Percentiles rank a stretch among this genome's conserved stretches.
Conservation (phyloP, 164 flowering plant species). For the Vitis vinifera region ASM3070453v1 NC_081811.1:6508501-6509000, state of each 20-base stretch:
- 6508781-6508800: no score
- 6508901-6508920: no score
- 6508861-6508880: no score
- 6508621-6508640: constrained; percentile 24
- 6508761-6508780: neutral
- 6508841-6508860: no score
- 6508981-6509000: no score
- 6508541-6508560: neutral
- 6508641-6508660: constrained; percentile 13
- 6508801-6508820: no score
- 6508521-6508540: neutral
- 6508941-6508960: no score
- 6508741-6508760: no score
- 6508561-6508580: neutral
- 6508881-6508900: no score
- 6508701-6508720: neutral
- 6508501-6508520: neutral
- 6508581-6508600: neutral
- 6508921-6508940: no score
- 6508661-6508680: constrained; percentile 2
- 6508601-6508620: constrained; percentile 16
- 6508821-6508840: no score
- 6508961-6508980: no score
- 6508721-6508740: neutral
- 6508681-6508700: neutral